Evolutionary conservation across 192 early-diverging fungal species (phyloP), one percentile per base, ranked within the genome.

Genomic region (Umbelopsis vinacea): DNA sequence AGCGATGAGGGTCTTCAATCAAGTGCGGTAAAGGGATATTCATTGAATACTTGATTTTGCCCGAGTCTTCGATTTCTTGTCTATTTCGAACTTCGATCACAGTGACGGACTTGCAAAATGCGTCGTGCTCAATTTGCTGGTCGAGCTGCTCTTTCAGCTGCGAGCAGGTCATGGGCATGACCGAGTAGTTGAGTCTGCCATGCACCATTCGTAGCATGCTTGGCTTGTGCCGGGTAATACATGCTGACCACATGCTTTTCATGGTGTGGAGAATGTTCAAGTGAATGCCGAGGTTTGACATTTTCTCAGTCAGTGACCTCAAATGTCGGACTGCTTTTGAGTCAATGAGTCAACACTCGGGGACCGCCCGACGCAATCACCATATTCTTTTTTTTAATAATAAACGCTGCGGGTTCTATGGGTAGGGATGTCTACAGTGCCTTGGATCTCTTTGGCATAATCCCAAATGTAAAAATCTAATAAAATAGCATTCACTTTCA

Each of bases 391-490:
- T 8, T 8, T n/a, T 63, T 66, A 92, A 76, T 92, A 93, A 54
- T 81, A 91, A 53, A 87, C 73, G 70, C 79, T 82, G 48, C 92
- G 78, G 10, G 89, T 91, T 15, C 82, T 77, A 76, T 93, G 92
- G 55, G 88, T 88, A 12, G 87, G 87, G 23, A 92, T 74, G 21
- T 60, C 75, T 84, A 94, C 79, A 50, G 81, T 73, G 7, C 83
- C 67, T n/a, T 89, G 69, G 29, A 87, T 76, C 23, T 88, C 89
- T 68, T 93, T 92, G 6, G 94, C 91, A 66, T 87, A 88, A 74
- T 95, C 94, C 94, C 94, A 95, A 52, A 95, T 83, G 71, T 91
- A 95, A 77, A 95, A 95, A 69, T 95, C 94, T n/a, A 94, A 80
- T 46, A 95, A 74, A 19, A 95, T 91, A 1, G 92, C 89, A 75